Base-by-base conservation (phyloP, 129 eudicot genomes). In the Flaveria linearis region DNA sequence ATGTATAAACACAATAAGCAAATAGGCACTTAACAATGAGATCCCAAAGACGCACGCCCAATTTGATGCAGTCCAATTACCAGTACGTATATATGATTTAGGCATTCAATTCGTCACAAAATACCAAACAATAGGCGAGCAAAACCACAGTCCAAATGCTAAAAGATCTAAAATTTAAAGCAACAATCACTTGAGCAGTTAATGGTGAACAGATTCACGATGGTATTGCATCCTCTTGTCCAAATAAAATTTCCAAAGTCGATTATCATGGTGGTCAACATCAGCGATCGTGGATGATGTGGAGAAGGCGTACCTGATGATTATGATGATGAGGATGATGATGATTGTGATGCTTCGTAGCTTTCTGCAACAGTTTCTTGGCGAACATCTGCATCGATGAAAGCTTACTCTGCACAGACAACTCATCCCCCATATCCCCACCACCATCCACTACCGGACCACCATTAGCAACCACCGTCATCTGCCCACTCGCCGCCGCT, bases 341-440 rank as follows among this genome's bases (percentile, higher is more conserved):
- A 52, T 46, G 71, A 70, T 47, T 36, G 14, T 78, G 87, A 73
- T 46, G 86, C 41, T 86, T 75, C 1, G 84, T 88, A 47, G 94
- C 92, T 82, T 92, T 92, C 72, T 92, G 87, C 47, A 92, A 76
- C 39, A 92, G 85, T 51, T 88, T 90, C 79, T 86, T 92, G 2
- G 96, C 96, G 67, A 92, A 89, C 98, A 92, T 89, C n/a, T n/a
- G n/a, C n/a, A n/a, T n/a, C n/a, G n/a, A n/a, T n/a, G n/a, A n/a
- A n/a, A n/a, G n/a, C n/a, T n/a, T n/a, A n/a, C n/a, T n/a, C n/a
- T n/a, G n/a, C n/a, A n/a, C n/a, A n/a, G n/a, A n/a, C n/a, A n/a
- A n/a, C n/a, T n/a, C n/a, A n/a, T n/a, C n/a, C n/a, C n/a, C n/a
- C n/a, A n/a, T n/a, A n/a, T n/a, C n/a, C n/a, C n/a, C n/a, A n/a